phyloP scores from a whole-genome alignment of 768 basidiomycete species.

The Hygrophorus pudorinus region DNA sequence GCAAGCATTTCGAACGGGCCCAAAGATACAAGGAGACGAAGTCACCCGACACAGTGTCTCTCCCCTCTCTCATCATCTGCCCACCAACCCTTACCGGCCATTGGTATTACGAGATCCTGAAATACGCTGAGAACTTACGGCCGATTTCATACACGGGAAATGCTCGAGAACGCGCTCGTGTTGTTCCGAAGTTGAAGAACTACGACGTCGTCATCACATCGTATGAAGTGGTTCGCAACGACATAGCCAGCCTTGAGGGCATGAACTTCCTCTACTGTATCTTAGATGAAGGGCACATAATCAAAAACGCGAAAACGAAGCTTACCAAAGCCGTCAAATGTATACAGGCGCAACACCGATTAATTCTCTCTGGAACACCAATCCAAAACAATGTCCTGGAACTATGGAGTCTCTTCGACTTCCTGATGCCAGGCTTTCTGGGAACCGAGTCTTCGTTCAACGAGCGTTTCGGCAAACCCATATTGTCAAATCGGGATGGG shows the following conservation, averaged over 20 bases:
- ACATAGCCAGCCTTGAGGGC: slow-evolving; percentile 64
- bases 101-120: slow-evolving; percentile 97
- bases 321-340: slow-evolving; percentile 93
- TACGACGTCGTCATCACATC: slow-evolving; percentile 95
- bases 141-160: slow-evolving; percentile 88
- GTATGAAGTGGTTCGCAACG: slow-evolving; percentile 95
- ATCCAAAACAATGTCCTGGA: slow-evolving; percentile 99
- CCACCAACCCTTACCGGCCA: slow-evolving; percentile 97
- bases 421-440: slow-evolving; percentile 98
- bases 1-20: slow-evolving; percentile 85
- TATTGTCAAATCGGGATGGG: slow-evolving; percentile 88
- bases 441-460: slow-evolving; percentile 94
- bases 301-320: slow-evolving; percentile 98
- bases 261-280: slow-evolving; percentile 92
- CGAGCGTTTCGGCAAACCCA: slow-evolving; percentile 93
- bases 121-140: slow-evolving; percentile 77
- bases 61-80: slow-evolving; percentile 92
- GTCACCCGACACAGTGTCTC: slow-evolving; percentile 69
- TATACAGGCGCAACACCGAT: slow-evolving; percentile 81
- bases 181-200: slow-evolving; percentile 52
- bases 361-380: slow-evolving; percentile 94
- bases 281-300: slow-evolving; percentile 96
- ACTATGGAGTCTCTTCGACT: slow-evolving; percentile 97
- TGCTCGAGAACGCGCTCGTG: slow-evolving; percentile 64
- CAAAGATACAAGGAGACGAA: slow-evolving; percentile 54